These are phyloP conservation scores for Polychaeton citri DNA, from an alignment of 2,329 filamentous ascomycete genomes.

Conservation along the genomic window DNA sequence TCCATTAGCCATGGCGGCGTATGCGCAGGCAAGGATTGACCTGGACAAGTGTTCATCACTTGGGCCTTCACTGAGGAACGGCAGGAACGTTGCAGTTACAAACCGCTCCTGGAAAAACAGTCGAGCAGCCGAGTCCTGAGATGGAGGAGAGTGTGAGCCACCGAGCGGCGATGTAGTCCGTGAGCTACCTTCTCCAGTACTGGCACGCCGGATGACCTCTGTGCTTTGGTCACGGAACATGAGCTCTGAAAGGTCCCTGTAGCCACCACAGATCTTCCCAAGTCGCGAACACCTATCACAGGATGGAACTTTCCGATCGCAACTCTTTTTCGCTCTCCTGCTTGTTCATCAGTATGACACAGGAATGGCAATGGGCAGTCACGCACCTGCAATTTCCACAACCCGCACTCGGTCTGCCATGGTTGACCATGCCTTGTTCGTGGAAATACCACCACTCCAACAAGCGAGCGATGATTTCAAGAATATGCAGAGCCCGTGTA, in stretches of 20 bases:
- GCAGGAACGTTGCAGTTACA: conserved; percentile 4
- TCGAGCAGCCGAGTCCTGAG: conserved; percentile 2
- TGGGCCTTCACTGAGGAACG: conserved; percentile 4
- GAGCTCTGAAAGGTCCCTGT: conserved; percentile 8
- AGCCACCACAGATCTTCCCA: conserved; percentile 8
- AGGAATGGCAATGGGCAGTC: background rate
- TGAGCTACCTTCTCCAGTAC: conserved; percentile 1
- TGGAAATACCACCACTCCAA: too few species aligned
- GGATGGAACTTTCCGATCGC: conserved; percentile 7
- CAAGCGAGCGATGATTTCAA: too few species aligned
- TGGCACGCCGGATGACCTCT: conserved; percentile 4
- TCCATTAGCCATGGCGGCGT: conserved; percentile 5
- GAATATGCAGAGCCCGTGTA: too few species aligned
- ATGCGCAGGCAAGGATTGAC: conserved; percentile 8
- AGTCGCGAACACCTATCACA: conserved; percentile 9
- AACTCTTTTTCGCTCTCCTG: conserved; percentile 8
- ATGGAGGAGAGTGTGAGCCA: conserved; percentile 3
- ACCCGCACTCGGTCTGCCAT: conserved; percentile 4
- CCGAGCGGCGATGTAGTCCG: background rate
- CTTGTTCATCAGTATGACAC: too few species aligned
- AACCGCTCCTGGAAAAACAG: conserved; percentile 7
- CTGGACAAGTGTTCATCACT: conserved; percentile 5
- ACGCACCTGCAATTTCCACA: conserved; percentile 6
- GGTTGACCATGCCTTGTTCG: background rate
- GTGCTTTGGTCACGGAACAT: conserved; percentile 9